phyloP scores from a whole-genome alignment of 495 filamentous ascomycete species.

The Tetracladium setigerum region DNA sequence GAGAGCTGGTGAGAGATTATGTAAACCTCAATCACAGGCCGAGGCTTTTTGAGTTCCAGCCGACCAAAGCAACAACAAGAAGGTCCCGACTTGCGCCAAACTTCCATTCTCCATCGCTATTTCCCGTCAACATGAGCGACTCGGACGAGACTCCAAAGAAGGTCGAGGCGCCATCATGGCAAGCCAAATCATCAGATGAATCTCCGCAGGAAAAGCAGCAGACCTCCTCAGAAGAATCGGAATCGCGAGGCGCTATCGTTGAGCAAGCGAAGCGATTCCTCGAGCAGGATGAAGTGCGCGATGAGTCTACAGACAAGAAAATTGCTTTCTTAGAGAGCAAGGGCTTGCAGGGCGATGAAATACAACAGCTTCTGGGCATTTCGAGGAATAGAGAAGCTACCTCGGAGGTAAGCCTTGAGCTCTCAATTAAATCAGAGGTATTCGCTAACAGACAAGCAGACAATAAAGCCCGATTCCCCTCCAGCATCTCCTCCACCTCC shows the following conservation, averaged over 20 bases:
- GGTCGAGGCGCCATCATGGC: slow-evolving; percentile 15
- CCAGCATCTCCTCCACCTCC: not conserved
- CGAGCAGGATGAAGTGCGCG: slow-evolving; percentile 65
- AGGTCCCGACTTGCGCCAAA: slow-evolving; percentile 1
- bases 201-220: not conserved
- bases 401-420: not conserved
- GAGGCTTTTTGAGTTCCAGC: slow-evolving; percentile 8
- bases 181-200: slow-evolving; percentile 7
- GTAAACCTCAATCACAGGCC: slow-evolving; percentile 4
- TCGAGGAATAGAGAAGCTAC: slow-evolving; percentile 17
- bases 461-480: not conserved
- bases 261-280: slow-evolving; percentile 74
- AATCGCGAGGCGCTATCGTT: slow-evolving; percentile 35
- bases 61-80: slow-evolving; percentile 5
- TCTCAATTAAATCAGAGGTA: no score
- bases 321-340: slow-evolving; percentile 73
- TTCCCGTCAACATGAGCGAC: slow-evolving; percentile 14
- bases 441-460: not conserved
- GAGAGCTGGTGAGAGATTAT: no score
- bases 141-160: slow-evolving; percentile 16
- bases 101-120: not conserved
- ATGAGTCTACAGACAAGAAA: slow-evolving; percentile 65
- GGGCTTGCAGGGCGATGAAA: slow-evolving; percentile 60
- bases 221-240: slow-evolving; percentile 9
- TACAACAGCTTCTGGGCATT: slow-evolving; percentile 53